Base-by-base conservation (phyloP, 2,329 filamentous ascomycete genomes). In the Fusarium sp. region DNA sequence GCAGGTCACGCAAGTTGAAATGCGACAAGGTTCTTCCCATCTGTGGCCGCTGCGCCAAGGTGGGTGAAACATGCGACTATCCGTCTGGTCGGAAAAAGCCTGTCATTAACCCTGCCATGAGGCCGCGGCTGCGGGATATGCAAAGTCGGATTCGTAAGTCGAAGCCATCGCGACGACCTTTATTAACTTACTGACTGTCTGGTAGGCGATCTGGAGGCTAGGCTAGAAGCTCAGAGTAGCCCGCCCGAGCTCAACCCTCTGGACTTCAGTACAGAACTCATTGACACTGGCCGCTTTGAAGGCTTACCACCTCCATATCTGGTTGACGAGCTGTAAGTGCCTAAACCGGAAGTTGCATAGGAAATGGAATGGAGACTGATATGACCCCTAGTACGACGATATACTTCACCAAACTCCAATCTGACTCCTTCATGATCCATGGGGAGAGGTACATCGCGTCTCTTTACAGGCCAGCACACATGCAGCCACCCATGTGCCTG, bases 401-500 rank as follows among this genome's bases (percentile, higher is more conserved):
- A 49, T 97, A 90, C 79, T 97, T 97, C 73, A 82, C 87, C 22
- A 92, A 88, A 66, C 84, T 93, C 35, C 88, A 94, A 67, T 84
- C 87, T 4, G 88, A 89, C 19, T 76, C 90, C 22, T 92, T 93
- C 6, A 87, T 97, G 75, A 85, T 97, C 35, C 92, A 97, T 71
- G 88, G 87, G 43, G 85, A 86, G 22, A 87, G 92, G 39, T 96
- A 92, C 74, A 81, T 90, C 59, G 87, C 90, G 20, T 86, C 90
- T 6, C 88, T 94, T 78, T 89, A 92, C 68, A 81, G 80, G 13
- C 84, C 90, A 2, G 89, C 90, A 4, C 87, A 91, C 60, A 87
- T 90, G 84, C 88, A 92, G 53, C 93, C 94, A 4, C 92, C 93
- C 1, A 86, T 95, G 72, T 92, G 88, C 72, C 80, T 97, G 33